Percentiles rank a stretch among this genome's conserved stretches.
phyloP scores from a whole-genome alignment of 2,329 filamentous ascomycete genomes.

The Fusarium scirpi region DNA sequence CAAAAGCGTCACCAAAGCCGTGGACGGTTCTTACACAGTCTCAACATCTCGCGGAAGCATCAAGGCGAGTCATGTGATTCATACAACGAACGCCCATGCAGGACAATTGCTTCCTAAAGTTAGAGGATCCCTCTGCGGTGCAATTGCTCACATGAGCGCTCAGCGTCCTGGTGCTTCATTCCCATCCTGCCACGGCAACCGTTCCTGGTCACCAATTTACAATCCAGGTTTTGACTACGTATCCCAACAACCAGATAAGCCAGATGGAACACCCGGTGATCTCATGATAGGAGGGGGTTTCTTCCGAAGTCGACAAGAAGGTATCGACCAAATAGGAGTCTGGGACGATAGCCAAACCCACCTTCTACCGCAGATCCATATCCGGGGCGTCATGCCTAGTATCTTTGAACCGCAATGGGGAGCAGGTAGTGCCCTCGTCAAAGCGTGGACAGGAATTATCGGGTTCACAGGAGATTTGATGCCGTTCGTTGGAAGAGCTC shows the following conservation, averaged over 20 bases:
- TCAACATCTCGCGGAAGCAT: slow-evolving; percentile 60
- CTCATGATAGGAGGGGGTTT: slow-evolving; percentile 68
- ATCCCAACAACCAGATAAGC: slow-evolving; percentile 57
- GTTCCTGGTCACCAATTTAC: slow-evolving; percentile 65
- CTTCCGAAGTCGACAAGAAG: slow-evolving; percentile 55
- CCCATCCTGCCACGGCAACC: slow-evolving; percentile 47
- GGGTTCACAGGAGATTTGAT: slow-evolving; percentile 61
- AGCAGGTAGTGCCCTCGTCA: slow-evolving; percentile 49
- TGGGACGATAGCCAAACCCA: slow-evolving; percentile 60
- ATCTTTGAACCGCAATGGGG: slow-evolving; percentile 57
- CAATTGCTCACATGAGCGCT: slow-evolving; percentile 63
- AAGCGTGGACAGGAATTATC: slow-evolving; percentile 64
- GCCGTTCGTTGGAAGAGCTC: slow-evolving; percentile 63
- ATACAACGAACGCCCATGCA: slow-evolving; percentile 69
- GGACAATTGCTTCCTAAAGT: slow-evolving; percentile 64
- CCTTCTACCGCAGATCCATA: slow-evolving; percentile 54
- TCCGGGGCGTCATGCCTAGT: slow-evolving; percentile 57
- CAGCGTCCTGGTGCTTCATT: slow-evolving; percentile 57
- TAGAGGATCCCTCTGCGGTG: slow-evolving; percentile 58
- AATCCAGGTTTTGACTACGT: slow-evolving; percentile 63
- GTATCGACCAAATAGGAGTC: slow-evolving; percentile 60
- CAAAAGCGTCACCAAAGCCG: slow-evolving; percentile 42
- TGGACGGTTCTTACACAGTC: slow-evolving; percentile 53
- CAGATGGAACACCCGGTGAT: slow-evolving; percentile 53
- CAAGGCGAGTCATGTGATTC: slow-evolving; percentile 63